Conservation (phyloP, 768 basidiomycete genomes). For the Mycena indigotica region DNA sequence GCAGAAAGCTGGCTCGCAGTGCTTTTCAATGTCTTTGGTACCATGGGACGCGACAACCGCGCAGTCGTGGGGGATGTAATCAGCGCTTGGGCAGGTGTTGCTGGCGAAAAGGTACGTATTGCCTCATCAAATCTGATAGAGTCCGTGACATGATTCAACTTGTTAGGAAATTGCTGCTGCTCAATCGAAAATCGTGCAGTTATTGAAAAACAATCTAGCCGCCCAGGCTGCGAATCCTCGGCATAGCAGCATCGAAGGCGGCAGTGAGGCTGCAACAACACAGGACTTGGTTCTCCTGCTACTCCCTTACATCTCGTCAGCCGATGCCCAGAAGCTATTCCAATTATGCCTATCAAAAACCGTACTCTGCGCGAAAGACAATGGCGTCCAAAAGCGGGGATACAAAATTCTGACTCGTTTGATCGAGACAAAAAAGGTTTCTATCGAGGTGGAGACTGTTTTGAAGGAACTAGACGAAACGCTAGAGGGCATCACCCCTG, state of each 20-base stretch:
- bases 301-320: slow-evolving; percentile 67
- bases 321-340: slow-evolving; percentile 67
- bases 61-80: slow-evolving; percentile 88
- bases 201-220: slow-evolving; percentile 67
- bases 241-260: slow-evolving; percentile 38
- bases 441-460: slow-evolving; percentile 55
- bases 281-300: slow-evolving; percentile 87
- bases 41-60: slow-evolving; percentile 71
- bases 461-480: slow-evolving; percentile 68
- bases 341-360: slow-evolving; percentile 65
- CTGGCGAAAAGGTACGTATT: slow-evolving; percentile 61
- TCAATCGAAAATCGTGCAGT: slow-evolving; percentile 72
- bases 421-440: slow-evolving; percentile 62
- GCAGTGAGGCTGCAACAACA: slow-evolving; percentile 60
- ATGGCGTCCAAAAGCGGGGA: slow-evolving; percentile 91
- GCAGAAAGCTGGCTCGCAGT: slow-evolving; percentile 94
- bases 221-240: slow-evolving; percentile 33
- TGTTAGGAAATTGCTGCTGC: slow-evolving; percentile 75
- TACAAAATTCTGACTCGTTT: slow-evolving; percentile 85
- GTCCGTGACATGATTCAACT: neutral
- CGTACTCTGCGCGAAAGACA: slow-evolving; percentile 76
- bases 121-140: neutral
- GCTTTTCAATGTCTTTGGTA: slow-evolving; percentile 95
- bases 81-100: slow-evolving; percentile 80
- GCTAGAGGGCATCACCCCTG: slow-evolving; percentile 66